Base-by-base conservation (phyloP, 176 grass and related monocot genomes). In the Neostapfia colusana region DNA sequence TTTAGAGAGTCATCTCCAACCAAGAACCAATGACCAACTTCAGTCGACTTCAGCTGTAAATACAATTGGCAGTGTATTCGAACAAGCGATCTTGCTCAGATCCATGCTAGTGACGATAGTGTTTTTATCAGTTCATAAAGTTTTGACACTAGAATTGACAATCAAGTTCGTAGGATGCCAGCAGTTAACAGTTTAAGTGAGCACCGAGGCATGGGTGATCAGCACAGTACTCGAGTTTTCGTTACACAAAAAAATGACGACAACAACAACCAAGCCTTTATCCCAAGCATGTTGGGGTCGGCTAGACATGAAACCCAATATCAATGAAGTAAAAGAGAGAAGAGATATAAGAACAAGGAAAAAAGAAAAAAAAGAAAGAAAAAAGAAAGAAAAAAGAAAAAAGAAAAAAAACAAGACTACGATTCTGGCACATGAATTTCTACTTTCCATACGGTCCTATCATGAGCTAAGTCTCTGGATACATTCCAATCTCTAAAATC, bases 31-130 rank as follows among this genome's bases (percentile, higher is more conserved):
- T 69, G 25, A 44, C 53, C 35, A 18, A 43, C 25, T 45, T 69
- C 36, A 45, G 37, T 74, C 71, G 8, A 25, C 64, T 60, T 81
- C 84, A 37, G 27, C 35, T 70, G 41, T 86, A 75, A 46, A 77
- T 77, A 64, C 54, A 39, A 15, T 63, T 70, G 39, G 20, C 49
- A 63, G 55, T 53, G 64, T 45, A 14, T 50, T 76, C 63, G 69
- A 84, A 43, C 84, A 86, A 69, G 38, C 70, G 72, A 84, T 75
- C 46, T 51, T 40, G 42, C 62, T 64, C 74, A 70, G 39, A 70
- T 63, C 63, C 44, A 63, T 70, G 7, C 75, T 80, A 68, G 45
- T 79, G 76, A 70, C 46, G 59, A 45, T 63, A 73, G 14, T 13
- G 70, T 64, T 70, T 36, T 41, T 55, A 84, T 41, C 76, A 43